A percentile compares a stretch with the other conserved stretches of the same genome.
Conservation (phyloP, 2,329 filamentous ascomycete genomes). For the Cladosporium sphaerospermum region DNA sequence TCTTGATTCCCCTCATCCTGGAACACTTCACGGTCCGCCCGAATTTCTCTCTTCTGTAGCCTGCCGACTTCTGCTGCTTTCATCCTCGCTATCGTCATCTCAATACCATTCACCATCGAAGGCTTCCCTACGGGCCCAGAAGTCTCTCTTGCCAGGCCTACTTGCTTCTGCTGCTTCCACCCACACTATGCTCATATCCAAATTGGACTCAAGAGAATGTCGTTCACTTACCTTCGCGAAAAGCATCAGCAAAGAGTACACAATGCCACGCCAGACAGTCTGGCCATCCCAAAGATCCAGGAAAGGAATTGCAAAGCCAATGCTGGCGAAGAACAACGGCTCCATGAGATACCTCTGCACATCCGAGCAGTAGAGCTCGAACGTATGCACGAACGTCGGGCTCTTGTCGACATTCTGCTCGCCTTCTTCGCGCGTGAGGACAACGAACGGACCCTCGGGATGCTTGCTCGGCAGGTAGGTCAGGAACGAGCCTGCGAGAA, state of each 20-base stretch:
- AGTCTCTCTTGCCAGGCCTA: no score
- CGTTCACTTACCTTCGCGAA: constrained; percentile 13
- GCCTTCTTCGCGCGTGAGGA: constrained; percentile 23
- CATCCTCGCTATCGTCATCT: no score
- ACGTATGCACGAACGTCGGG: constrained; percentile 28
- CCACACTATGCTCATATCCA: not conserved
- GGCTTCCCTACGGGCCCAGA: no score
- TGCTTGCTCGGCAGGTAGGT: constrained; percentile 26
- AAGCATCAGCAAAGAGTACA: constrained; percentile 27
- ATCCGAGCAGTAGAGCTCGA: constrained; percentile 38
- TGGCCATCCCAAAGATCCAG: constrained; percentile 25
- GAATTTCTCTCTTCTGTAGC: not conserved
- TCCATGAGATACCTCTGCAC: constrained; percentile 34
- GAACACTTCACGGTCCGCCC: not conserved
- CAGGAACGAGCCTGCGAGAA: constrained; percentile 27
- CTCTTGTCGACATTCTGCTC: constrained; percentile 24
- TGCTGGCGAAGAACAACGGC: constrained; percentile 28
- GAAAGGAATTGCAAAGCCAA: constrained; percentile 29
- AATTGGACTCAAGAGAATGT: not conserved
- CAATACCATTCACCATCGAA: no score
- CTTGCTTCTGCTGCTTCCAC: not conserved
- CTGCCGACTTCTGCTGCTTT: not conserved
- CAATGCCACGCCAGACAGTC: constrained; percentile 26
- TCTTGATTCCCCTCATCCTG: not conserved
- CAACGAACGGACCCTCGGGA: constrained; percentile 22